Percentiles rank a stretch among this genome's conserved stretches.
Conservation (phyloP, 2,329 filamentous ascomycete genomes). For the Bipolaris gigantea region DNA sequence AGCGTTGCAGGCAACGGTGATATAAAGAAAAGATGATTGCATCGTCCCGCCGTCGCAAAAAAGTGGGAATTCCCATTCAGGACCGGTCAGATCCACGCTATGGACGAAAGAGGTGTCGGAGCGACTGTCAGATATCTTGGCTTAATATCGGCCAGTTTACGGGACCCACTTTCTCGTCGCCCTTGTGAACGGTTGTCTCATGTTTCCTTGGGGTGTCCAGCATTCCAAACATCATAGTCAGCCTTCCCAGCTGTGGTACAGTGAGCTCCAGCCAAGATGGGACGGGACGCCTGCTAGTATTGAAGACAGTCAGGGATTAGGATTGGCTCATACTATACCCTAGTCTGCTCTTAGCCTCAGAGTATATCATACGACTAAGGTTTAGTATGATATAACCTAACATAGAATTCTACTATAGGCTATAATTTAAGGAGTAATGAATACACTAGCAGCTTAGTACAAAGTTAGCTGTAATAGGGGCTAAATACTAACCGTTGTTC, state of each 20-base stretch:
- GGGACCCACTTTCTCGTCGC: not conserved
- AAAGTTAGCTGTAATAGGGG: no score
- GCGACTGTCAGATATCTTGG: not conserved
- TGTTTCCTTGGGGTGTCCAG: not conserved
- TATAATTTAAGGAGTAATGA: no score
- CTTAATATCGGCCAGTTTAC: not conserved
- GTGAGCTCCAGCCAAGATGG: no score
- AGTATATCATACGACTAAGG: no score
- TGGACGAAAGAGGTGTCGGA: not conserved
- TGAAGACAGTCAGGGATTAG: no score
- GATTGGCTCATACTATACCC: no score
- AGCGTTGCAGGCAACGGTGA: not conserved
- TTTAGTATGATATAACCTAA: no score
- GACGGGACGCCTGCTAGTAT: no score
- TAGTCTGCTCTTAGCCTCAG: no score
- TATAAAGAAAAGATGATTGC: not conserved
- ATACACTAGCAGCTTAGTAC: no score
- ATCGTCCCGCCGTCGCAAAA: not conserved
- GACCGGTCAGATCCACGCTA: not conserved
- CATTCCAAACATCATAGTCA: not conserved
- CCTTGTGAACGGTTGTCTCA: not conserved
- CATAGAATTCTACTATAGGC: no score
- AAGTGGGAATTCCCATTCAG: not conserved
- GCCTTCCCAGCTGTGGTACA: not conserved
- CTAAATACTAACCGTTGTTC: no score